Conservation (phyloP, 345 rosid genomes). For the Mallotus nudiflorus region DNA sequence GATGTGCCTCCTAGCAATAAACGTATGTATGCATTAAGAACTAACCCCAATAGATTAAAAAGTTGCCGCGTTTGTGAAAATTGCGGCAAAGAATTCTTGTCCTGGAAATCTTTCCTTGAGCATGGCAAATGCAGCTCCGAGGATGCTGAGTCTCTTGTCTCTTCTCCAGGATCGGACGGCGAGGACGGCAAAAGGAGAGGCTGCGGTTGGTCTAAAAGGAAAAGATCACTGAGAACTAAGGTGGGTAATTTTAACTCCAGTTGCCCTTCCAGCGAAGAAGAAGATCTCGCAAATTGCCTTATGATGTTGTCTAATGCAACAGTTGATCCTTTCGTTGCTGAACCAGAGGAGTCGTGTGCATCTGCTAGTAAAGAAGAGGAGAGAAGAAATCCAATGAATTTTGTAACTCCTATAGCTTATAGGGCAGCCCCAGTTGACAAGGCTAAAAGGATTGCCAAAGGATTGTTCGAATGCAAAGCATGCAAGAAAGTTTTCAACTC, state of each 20-base stretch:
- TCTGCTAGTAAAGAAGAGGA: slow-evolving; percentile 68
- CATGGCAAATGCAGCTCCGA: slow-evolving; percentile 68
- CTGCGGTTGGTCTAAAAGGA: slow-evolving; percentile 63
- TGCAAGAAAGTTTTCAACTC: slow-evolving; percentile 98
- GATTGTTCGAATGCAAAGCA: slow-evolving; percentile 87
- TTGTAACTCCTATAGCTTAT: slow-evolving; percentile 36
- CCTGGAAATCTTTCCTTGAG: slow-evolving; percentile 80
- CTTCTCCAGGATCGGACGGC: slow-evolving; percentile 44
- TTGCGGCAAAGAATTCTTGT: slow-evolving; percentile 72
- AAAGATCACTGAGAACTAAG: slow-evolving; percentile 56
- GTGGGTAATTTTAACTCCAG: slow-evolving; percentile 34
- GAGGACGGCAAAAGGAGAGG: slow-evolving; percentile 42
- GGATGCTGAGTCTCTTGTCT: slow-evolving; percentile 48
- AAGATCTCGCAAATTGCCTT: slow-evolving; percentile 91
- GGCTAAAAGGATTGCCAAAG: slow-evolving; percentile 49
- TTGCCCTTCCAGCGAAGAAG: slow-evolving; percentile 76
- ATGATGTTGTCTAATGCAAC: slow-evolving; percentile 82
- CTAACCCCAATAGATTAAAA: slow-evolving; percentile 64
- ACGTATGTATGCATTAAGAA: slow-evolving; percentile 65
- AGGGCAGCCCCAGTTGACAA: slow-evolving; percentile 31
- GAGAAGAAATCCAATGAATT: slow-evolving; percentile 40
- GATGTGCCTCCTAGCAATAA: slow-evolving; percentile 44
- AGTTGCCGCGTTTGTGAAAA: slow-evolving; percentile 67
- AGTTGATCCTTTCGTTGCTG: slow-evolving; percentile 47
- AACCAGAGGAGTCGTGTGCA: slow-evolving; percentile 71